Conservation (phyloP, 192 early-diverging fungal genomes). For the Backusella australiensis region DNA sequence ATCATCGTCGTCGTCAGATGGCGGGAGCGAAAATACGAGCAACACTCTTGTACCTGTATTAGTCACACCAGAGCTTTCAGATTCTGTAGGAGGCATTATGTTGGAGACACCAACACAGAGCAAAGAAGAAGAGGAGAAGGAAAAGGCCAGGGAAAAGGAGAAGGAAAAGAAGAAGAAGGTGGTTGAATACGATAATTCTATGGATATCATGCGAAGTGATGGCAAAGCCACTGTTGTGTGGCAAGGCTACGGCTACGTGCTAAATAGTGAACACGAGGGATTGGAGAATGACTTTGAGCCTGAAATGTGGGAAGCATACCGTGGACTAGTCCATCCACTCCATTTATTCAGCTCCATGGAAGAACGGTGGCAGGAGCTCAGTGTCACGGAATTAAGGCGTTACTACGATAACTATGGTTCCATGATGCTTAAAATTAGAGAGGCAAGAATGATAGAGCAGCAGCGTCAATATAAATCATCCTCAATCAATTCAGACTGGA, state of each 20-base stretch:
- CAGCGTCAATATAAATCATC: slow-evolving; percentile 11
- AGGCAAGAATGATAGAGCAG: slow-evolving; percentile 12
- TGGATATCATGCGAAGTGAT: slow-evolving; percentile 7
- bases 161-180: slow-evolving; percentile 3
- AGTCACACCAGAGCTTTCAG: slow-evolving; percentile 20
- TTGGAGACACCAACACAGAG: background rate
- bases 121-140: background rate
- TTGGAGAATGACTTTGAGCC: slow-evolving; percentile 6
- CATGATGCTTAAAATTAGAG: slow-evolving; percentile 29
- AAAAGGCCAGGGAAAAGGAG: background rate
- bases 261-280: background rate
- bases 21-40: background rate
- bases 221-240: slow-evolving; percentile 11
- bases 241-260: slow-evolving; percentile 26
- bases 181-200: slow-evolving; percentile 25
- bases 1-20: background rate
- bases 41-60: slow-evolving; percentile 21
- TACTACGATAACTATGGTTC: slow-evolving; percentile 27
- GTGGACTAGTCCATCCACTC: slow-evolving; percentile 23
- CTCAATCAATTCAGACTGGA: slow-evolving; percentile 10
- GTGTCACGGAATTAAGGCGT: slow-evolving; percentile 15
- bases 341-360: slow-evolving; percentile 13
- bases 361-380: slow-evolving; percentile 5
- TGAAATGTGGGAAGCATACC: slow-evolving; percentile 14
- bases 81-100: slow-evolving; percentile 2